Evolutionary conservation across 31 red algal species (phyloP).

Genomic region (Porphyra umbilicalis): DNA sequence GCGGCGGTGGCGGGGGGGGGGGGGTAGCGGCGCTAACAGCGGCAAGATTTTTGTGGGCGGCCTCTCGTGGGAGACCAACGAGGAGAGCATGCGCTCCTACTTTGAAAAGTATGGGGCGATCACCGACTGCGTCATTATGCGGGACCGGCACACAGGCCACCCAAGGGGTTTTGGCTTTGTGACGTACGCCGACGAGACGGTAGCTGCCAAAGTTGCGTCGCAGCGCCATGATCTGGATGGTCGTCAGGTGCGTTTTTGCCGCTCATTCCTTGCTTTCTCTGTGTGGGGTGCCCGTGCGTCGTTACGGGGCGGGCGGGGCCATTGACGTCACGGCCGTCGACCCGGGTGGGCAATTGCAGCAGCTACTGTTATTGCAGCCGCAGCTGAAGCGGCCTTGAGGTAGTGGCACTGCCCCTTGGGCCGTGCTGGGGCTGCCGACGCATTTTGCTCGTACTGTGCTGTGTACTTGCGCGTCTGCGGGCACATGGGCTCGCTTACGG

Average conservation of each 20-base stretch:
- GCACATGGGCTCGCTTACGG: too few species aligned
- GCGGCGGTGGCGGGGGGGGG: not conserved
- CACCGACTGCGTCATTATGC: conserved; percentile 74
- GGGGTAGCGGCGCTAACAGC: not conserved
- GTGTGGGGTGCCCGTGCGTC: too few species aligned
- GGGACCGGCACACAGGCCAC: conserved; percentile 72
- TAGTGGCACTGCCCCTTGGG: too few species aligned
- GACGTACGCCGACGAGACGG: conserved; percentile 53
- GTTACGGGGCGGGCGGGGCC: not conserved
- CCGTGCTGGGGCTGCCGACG: too few species aligned
- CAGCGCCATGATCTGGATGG: conserved; percentile 81
- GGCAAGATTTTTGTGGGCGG: conserved; percentile 97
- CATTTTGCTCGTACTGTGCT: too few species aligned
- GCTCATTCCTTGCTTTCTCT: not conserved
- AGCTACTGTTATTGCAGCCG: too few species aligned
- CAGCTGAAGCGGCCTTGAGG: too few species aligned
- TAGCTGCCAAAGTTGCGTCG: conserved; percentile 61
- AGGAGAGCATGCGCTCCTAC: conserved; percentile 63
- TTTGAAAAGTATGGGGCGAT: conserved; percentile 73
- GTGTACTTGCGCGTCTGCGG: too few species aligned
- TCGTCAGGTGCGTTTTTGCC: conserved; percentile 25
- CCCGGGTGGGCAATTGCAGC: too few species aligned
- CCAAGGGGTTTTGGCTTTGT: conserved; percentile 97
- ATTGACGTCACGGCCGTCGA: not conserved
- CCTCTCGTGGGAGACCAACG: conserved; percentile 88